Evolutionary conservation across 495 filamentous ascomycete genomes (phyloP).

Genomic region (Penicillium flavigenum): DNA sequence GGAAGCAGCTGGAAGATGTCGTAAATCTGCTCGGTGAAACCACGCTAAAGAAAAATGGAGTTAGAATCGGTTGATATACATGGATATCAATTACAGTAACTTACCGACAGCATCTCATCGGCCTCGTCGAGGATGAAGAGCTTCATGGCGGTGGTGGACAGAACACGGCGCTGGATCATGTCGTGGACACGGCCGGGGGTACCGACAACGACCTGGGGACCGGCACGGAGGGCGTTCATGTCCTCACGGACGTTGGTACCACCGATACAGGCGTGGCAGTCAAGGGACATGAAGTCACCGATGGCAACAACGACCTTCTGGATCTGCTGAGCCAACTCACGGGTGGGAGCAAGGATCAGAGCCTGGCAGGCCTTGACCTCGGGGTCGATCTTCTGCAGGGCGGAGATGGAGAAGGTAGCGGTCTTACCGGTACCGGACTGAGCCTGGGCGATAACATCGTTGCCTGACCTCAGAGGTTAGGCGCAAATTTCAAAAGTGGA

Average conservation of each 20-base stretch:
- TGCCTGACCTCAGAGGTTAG: slow-evolving; percentile 56
- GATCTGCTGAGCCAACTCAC: slow-evolving; percentile 97
- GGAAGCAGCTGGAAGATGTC: slow-evolving; percentile 98
- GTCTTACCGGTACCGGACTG: slow-evolving; percentile 99
- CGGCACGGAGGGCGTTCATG: slow-evolving; percentile 93
- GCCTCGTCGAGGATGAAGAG: slow-evolving; percentile 99
- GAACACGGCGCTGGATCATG: slow-evolving; percentile 96
- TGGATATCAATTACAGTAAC: slow-evolving; percentile 27
- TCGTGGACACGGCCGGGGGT: slow-evolving; percentile 97
- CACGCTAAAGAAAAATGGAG: slow-evolving; percentile 56
- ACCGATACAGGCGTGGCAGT: slow-evolving; percentile 99
- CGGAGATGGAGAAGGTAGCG: slow-evolving; percentile 97
- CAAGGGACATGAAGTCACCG: slow-evolving; percentile 98
- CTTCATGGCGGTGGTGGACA: slow-evolving; percentile 96
- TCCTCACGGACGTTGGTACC: slow-evolving; percentile 97
- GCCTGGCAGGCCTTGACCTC: slow-evolving; percentile 93
- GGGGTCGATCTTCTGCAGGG: slow-evolving; percentile 95
- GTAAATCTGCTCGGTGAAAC: slow-evolving; percentile 99
- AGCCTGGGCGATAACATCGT: slow-evolving; percentile 98
- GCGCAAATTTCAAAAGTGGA: slow-evolving; percentile 15
- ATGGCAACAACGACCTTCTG: slow-evolving; percentile 98
- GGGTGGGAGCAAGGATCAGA: slow-evolving; percentile 92
- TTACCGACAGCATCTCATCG: slow-evolving; percentile 95
- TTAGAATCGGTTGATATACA: slow-evolving; percentile 7
- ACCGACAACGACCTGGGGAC: slow-evolving; percentile 93